Percentiles rank a stretch among this genome's conserved stretches.
These are phyloP conservation scores for Adansonia digitata DNA, from an alignment of 345 rosid genomes.

Conservation along the genomic window DNA sequence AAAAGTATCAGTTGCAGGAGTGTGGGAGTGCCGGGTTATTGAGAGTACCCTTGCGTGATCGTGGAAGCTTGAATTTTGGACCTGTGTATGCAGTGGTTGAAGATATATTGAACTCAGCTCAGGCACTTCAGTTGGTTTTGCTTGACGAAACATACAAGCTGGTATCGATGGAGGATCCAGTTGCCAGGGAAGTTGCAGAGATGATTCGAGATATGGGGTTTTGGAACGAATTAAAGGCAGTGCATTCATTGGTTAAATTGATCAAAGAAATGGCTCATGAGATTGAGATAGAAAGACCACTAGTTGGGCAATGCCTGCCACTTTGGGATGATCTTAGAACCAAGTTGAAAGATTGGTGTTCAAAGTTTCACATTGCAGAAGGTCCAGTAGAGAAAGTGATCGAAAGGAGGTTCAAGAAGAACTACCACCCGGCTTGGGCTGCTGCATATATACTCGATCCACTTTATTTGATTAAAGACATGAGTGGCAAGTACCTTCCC, in stretches of 20 bases:
- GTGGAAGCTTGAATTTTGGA: slow-evolving; percentile 41
- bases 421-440: slow-evolving; percentile 99
- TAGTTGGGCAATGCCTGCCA: slow-evolving; percentile 88
- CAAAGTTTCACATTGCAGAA: slow-evolving; percentile 64
- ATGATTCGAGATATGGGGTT: slow-evolving; percentile 75
- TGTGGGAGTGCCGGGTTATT: slow-evolving; percentile 53
- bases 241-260: slow-evolving; percentile 64
- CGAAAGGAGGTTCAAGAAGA: slow-evolving; percentile 80
- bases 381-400: slow-evolving; percentile 72
- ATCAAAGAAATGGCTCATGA: slow-evolving; percentile 76
- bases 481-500: slow-evolving; percentile 85
- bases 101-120: slow-evolving; percentile 65
- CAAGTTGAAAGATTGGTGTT: slow-evolving; percentile 84
- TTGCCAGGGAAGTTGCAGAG: slow-evolving; percentile 68
- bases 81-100: slow-evolving; percentile 62
- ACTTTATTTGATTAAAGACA: slow-evolving; percentile 71
- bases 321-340: slow-evolving; percentile 82
- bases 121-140: slow-evolving; percentile 64
- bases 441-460: slow-evolving; percentile 96
- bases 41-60: slow-evolving; percentile 54
- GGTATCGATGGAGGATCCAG: slow-evolving; percentile 66
- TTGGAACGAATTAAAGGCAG: slow-evolving; percentile 90
- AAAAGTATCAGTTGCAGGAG: slow-evolving; percentile 81
- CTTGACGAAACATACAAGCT: slow-evolving; percentile 73
- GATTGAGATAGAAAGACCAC: slow-evolving; percentile 80